Percentiles rank a stretch among this genome's conserved stretches.
These are phyloP conservation scores for Amanita thiersii DNA, from an alignment of 768 basidiomycete species.

Conservation along the genomic window DNA sequence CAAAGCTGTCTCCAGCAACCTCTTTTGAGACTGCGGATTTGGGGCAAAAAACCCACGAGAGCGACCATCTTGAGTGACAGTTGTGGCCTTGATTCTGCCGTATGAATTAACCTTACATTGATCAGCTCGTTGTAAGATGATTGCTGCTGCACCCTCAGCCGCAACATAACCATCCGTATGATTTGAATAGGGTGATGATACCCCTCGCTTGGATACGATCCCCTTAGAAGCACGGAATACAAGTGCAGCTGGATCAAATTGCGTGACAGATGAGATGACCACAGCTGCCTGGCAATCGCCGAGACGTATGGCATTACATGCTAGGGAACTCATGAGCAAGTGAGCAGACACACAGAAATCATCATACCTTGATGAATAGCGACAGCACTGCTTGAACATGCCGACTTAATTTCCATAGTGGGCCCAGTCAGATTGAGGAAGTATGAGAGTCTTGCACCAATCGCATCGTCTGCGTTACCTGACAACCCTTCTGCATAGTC, in stretches of 20 bases:
- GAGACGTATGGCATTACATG: not conserved
- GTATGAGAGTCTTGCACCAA: conserved; percentile 1
- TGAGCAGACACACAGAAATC: not conserved
- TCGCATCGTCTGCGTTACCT: not conserved
- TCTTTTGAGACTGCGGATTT: not conserved
- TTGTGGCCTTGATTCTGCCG: not conserved
- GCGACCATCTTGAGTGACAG: conserved; percentile 1
- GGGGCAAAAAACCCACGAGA: not conserved
- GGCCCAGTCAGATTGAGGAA: conserved; percentile 7
- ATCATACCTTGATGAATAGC: conserved; percentile 4
- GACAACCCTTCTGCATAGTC: not conserved
- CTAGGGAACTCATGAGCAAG: not conserved
- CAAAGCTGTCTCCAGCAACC: not conserved
- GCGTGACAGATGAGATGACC: not conserved
- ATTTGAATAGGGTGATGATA: not conserved
- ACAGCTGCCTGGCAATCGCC: not conserved
- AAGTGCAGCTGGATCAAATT: not conserved
- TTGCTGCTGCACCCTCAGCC: not conserved
- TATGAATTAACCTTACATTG: not conserved
- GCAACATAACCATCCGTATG: not conserved
- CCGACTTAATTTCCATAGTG: conserved; percentile 3
- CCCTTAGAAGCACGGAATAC: not conserved
- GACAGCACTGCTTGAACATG: conserved; percentile 2
- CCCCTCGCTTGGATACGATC: not conserved
- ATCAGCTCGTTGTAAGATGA: not conserved